A percentile compares a stretch with the other conserved stretches of the same genome.
Evolutionary conservation across 2,329 filamentous ascomycete genomes (phyloP).

Genomic region (Tolypocladium amazonense): DNA sequence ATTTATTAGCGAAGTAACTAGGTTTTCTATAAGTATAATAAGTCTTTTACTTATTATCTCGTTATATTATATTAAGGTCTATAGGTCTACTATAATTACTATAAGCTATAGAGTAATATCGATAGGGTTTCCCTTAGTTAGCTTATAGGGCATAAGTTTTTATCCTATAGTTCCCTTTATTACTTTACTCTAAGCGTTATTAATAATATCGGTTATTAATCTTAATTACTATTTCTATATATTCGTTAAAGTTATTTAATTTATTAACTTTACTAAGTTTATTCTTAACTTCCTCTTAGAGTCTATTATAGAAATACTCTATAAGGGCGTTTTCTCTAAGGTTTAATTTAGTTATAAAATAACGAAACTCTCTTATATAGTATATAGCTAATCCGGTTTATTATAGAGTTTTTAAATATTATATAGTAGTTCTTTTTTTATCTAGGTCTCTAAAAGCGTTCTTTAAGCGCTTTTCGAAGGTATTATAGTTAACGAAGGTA

Average conservation of each 20-base stretch:
- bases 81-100: not conserved
- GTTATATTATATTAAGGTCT: too few species aligned
- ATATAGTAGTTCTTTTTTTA: too few species aligned
- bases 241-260: too few species aligned
- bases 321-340: not conserved
- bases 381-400: not conserved
- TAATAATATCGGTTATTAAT: not conserved
- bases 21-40: too few species aligned
- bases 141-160: not conserved
- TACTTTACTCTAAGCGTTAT: not conserved
- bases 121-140: not conserved
- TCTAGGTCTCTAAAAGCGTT: not conserved
- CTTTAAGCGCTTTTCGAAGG: not conserved
- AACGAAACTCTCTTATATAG: not conserved
- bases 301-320: too few species aligned
- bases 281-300: not conserved
- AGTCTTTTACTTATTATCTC: too few species aligned
- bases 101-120: not conserved
- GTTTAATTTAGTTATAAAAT: not conserved
- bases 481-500: not conserved
- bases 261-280: not conserved
- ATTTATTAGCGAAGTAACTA: too few species aligned
- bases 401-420: not conserved
- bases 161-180: not conserved
- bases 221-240: not conserved